Evolutionary conservation across 495 filamentous ascomycete species (phyloP), one percentile per base, ranked within the genome.

Genomic region (Friedmanniomyces simplex): DNA sequence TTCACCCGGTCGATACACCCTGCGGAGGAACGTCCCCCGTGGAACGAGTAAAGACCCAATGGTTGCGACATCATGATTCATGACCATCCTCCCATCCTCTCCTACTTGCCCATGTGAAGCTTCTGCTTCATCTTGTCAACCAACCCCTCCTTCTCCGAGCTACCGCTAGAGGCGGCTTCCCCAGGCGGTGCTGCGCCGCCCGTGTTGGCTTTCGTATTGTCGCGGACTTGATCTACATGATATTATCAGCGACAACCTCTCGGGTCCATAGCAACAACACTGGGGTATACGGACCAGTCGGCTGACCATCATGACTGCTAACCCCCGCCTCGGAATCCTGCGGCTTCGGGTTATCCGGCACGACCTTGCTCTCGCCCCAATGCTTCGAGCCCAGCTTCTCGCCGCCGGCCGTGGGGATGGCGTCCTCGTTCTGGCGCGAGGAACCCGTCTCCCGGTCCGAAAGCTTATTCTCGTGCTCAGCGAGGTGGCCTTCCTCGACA

Each of bases 371-470:
- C 61, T 63, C 61, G 42, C 61, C 61, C 61, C 57, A 59, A 39
- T 63, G 61, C 57, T 56, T 59, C 57, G 50, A 1, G 30, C 61
- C 61, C 10, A 63, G 52, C 18, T 37, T 41, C 46, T 52, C 48
- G 51, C 57, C 61, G 18, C 61, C 61, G 13, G 61, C 61, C 7
- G 61, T 63, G 1, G 61, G 61, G 39, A 63, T 63, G 46, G 57
- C 21, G n/a, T 55, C 43, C 46, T 37, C 16, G 41, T 57, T 58
- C 28, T 54, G 18, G 30, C 47, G 22, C 7, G 11, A 10, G 26
- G 43, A 18, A 12, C n/a, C 54, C 41, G 2, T 34, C 14, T 3
- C 43, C 42, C 8, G 11, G n/a, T 34, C 41, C 16, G 52, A 25
- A 13, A 21, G 14, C 14, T 21, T 43, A 4, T 56, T 42, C 52